Conservation (phyloP, 768 basidiomycete genomes). For the Mycena chlorophos region DNA sequence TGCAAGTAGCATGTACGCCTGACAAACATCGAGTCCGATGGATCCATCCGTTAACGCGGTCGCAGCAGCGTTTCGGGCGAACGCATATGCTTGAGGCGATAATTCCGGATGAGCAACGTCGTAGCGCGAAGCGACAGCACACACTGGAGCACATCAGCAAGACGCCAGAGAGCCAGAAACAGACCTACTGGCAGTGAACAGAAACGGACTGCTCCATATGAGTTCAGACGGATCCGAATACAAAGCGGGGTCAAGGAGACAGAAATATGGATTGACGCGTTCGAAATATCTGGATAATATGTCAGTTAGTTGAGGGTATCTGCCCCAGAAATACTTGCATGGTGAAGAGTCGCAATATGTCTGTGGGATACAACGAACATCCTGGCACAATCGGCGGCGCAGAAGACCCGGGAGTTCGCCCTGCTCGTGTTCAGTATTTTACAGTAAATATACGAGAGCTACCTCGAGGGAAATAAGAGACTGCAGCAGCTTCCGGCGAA, state of each 20-base stretch:
- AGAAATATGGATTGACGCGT: conserved; percentile 57
- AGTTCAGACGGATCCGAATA: conserved; percentile 51
- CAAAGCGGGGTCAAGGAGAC: conserved; percentile 55
- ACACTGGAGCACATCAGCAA: conserved; percentile 43
- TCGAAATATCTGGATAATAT: conserved; percentile 46
- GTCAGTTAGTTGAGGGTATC: conserved; percentile 1
- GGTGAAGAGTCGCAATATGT: conserved; percentile 51
- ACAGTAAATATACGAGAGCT: conserved; percentile 10
- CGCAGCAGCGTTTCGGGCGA: conserved; percentile 62
- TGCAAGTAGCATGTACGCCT: conserved; percentile 71
- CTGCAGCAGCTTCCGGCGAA: conserved; percentile 39
- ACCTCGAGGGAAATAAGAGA: conserved; percentile 38
- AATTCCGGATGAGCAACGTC: conserved; percentile 56
- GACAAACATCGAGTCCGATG: conserved; percentile 74
- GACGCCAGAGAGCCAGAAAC: neutral
- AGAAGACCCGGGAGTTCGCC: conserved; percentile 14
- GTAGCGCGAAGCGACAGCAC: conserved; percentile 68
- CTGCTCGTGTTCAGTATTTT: conserved; percentile 15
- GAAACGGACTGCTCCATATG: conserved; percentile 56
- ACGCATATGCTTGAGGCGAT: conserved; percentile 58
- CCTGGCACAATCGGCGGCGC: conserved; percentile 49
- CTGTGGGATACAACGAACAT: conserved; percentile 50
- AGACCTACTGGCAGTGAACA: conserved; percentile 60
- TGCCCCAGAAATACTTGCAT: conserved; percentile 39
- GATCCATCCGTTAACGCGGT: conserved; percentile 59